These are phyloP conservation scores for Bremia lactucae DNA, from an alignment of 352 stramenopile species.

Conservation along the genomic window DNA sequence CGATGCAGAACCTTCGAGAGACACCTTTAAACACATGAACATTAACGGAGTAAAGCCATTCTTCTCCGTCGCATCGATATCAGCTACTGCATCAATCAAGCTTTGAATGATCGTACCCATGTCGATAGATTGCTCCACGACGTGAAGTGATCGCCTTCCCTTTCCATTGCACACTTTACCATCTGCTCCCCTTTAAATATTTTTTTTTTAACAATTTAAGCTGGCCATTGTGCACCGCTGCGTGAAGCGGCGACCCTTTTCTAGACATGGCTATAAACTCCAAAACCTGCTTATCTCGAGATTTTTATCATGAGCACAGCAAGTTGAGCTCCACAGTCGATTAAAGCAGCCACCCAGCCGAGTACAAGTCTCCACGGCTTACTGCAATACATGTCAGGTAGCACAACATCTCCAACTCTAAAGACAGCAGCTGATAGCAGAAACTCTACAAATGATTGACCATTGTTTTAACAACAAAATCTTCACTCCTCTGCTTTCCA, in stretches of 20 bases:
- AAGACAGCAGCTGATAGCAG: conserved; percentile 70
- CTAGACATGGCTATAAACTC: conserved; percentile 46
- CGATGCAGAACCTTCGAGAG: conserved; percentile 54
- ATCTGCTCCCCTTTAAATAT: conserved; percentile 30
- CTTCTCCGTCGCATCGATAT: conserved; percentile 49
- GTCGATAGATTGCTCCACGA: conserved; percentile 38
- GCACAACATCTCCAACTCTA: conserved; percentile 69
- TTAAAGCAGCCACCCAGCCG: conserved; percentile 37
- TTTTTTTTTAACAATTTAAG: conserved; percentile 54
- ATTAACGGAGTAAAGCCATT: conserved; percentile 70
- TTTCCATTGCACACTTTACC: conserved; percentile 48
- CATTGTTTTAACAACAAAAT: conserved; percentile 33
- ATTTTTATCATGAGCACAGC: conserved; percentile 58
- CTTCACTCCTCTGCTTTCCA: conserved; percentile 29
- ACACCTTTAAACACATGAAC: conserved; percentile 49
- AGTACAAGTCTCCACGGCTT: conserved; percentile 55
- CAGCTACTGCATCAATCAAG: conserved; percentile 40
- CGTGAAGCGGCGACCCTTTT: conserved; percentile 50
- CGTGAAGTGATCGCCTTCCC: conserved; percentile 52
- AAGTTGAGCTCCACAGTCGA: conserved; percentile 52
- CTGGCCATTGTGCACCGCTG: too few relatives aligned
- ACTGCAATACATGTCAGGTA: conserved; percentile 69
- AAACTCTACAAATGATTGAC: conserved; percentile 63
- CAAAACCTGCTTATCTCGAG: conserved; percentile 52
- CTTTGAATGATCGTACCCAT: conserved; percentile 58